Evolutionary conservation across 768 basidiomycete genomes (phyloP), one percentile per base, ranked within the genome.

Genomic region (Phaffia tasmanica): DNA sequence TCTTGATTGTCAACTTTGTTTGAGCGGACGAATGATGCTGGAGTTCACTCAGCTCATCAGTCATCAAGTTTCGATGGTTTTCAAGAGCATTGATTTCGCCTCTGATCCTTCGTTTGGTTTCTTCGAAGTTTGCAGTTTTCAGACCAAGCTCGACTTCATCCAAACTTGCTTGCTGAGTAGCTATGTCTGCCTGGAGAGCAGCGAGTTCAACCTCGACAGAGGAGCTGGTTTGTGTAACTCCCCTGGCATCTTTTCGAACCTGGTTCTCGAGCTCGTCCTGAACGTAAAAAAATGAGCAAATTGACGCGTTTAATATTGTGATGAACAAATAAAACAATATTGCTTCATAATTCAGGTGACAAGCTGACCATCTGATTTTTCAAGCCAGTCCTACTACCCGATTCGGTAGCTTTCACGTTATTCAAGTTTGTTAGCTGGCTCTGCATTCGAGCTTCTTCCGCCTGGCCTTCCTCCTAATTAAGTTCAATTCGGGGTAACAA

Each of bases 1-100:
- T 79, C 73, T 89, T 87, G 69, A 94, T 72, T 50, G 86, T 83
- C 62, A 97, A 75, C 71, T 83, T 86, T 1, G 92, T 89, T 54
- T 94, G 80, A 1, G 83, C 79, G 16, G 63, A 62, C 16, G 61
- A 54, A 46, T 59, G 27, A 30, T 57, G 54, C 16, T 69, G 57
- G 3, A 64, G 25, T 19, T 51, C 47, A 47, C 49, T 48, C 8
- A 67, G 49, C 55, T 67, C 66, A 8, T 11, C 48, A 18, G 29
- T 63, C 11, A 69, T 42, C 27, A 47, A 30, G 25, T 63, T 57
- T 21, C 62, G 48, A 53, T 59, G 50, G 27, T 16, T 25, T 48
- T 69, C 67, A 15, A 54, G 57, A 19, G 11, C 15, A 15, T n/a
- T 46, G 23, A 69, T 60, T 25, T 69, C 62, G 35, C 50, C 49